Evolutionary conservation across 345 rosid genomes (phyloP).

Genomic region (Cardamine resedifolia): DNA sequence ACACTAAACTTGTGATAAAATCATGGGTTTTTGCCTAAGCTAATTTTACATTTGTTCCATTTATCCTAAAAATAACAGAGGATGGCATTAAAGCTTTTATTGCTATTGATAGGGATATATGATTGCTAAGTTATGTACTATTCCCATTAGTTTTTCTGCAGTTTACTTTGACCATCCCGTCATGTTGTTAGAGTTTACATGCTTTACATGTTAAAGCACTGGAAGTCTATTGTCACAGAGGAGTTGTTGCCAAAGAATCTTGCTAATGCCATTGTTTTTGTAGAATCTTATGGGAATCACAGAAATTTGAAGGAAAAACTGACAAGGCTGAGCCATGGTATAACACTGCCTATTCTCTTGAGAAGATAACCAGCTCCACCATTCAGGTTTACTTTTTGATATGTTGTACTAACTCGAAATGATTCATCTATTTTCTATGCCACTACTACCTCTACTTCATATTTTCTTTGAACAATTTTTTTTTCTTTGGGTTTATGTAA

Average conservation of each 20-base stretch:
- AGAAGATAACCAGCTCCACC: conserved; percentile 50
- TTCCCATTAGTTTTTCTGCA: background rate
- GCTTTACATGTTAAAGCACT: background rate
- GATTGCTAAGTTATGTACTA: background rate
- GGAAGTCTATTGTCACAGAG: background rate
- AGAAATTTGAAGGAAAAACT: conserved; percentile 82
- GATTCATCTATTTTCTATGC: background rate
- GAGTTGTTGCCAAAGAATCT: conserved; percentile 15
- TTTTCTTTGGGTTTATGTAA: conserved; percentile 3
- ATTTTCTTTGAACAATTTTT: background rate
- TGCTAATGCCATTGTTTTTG: conserved; percentile 29
- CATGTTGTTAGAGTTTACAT: background rate
- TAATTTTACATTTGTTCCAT: background rate
- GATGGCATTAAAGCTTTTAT: background rate
- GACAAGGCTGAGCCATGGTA: conserved; percentile 89
- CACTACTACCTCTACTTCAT: background rate
- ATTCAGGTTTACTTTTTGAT: conserved; percentile 59
- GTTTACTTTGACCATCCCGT: conserved; percentile 3
- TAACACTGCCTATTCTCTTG: conserved; percentile 74
- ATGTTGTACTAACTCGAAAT: background rate
- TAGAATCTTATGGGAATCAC: conserved; percentile 93
- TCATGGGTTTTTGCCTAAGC: background rate
- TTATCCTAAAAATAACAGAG: conserved; percentile 7
- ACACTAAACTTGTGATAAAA: background rate
- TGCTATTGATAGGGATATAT: background rate